These are phyloP conservation scores for Catharanthus roseus DNA, from an alignment of 257 asterid genomes.

Conservation along the genomic window DNA sequence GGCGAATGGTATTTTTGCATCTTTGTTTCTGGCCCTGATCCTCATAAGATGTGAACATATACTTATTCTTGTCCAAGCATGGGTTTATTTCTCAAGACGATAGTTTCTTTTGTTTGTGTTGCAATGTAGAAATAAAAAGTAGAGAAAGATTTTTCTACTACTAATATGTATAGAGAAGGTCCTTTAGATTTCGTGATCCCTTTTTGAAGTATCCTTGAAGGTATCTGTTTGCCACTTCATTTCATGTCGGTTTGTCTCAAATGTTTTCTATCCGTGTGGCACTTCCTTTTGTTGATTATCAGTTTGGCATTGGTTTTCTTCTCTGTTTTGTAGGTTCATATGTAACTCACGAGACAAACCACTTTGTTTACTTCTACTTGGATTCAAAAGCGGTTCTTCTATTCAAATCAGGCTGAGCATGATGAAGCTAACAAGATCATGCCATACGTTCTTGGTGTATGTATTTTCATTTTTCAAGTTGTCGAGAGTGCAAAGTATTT, in stretches of 20 bases:
- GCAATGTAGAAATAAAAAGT: neutral
- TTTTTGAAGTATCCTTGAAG: neutral
- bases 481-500: conserved; percentile 21
- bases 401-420: conserved; percentile 87
- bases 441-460: conserved; percentile 34
- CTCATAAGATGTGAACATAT: neutral
- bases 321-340: conserved; percentile 58
- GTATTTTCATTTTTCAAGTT: conserved; percentile 39
- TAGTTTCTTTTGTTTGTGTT: neutral
- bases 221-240: conserved; percentile 4
- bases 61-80: conserved; percentile 4
- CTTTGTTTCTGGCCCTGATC: neutral
- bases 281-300: neutral
- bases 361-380: conserved; percentile 98
- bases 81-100: neutral
- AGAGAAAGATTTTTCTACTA: neutral
- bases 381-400: conserved; percentile 89
- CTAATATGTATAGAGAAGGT: neutral
- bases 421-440: conserved; percentile 19
- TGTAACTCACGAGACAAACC: conserved; percentile 97
- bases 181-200: neutral
- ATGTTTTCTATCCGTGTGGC: neutral
- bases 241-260: neutral
- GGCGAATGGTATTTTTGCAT: conserved; percentile 2
- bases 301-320: conserved; percentile 1